phyloP scores from a whole-genome alignment of 768 basidiomycete species.

The Boletus speciosus region DNA sequence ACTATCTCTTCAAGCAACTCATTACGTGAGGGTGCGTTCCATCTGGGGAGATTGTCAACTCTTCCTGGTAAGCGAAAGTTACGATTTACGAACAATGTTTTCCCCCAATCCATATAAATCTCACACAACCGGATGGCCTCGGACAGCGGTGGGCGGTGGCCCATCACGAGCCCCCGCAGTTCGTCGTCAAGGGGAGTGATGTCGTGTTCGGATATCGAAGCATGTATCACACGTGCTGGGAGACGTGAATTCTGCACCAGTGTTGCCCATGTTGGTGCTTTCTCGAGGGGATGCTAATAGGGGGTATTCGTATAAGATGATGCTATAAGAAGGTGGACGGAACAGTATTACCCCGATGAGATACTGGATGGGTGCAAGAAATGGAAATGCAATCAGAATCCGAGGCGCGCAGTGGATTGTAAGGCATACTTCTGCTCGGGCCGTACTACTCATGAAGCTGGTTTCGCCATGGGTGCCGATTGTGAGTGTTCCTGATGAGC shows the following conservation, averaged over 20 bases:
- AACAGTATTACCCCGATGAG: constrained; percentile 47
- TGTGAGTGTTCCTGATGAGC: constrained; percentile 50
- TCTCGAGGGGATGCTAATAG: constrained; percentile 26
- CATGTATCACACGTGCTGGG: constrained; percentile 39
- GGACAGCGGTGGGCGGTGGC: constrained; percentile 50
- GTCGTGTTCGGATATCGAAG: constrained; percentile 34
- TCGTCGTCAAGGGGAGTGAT: constrained; percentile 31
- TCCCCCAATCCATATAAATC: constrained; percentile 60
- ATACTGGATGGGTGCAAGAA: constrained; percentile 36
- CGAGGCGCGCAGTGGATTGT: neutral
- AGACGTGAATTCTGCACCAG: constrained; percentile 34
- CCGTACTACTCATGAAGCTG: constrained; percentile 60
- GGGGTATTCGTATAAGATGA: neutral
- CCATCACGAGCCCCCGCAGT: constrained; percentile 43
- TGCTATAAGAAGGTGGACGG: neutral
- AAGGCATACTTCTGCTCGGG: constrained; percentile 59
- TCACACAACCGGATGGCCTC: constrained; percentile 62
- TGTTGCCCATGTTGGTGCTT: constrained; percentile 11
- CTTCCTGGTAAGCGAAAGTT: neutral
- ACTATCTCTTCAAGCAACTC: constrained; percentile 59
- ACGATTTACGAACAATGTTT: constrained; percentile 46
- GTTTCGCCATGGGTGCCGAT: constrained; percentile 54
- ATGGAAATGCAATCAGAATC: neutral
- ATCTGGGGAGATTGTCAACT: constrained; percentile 34
- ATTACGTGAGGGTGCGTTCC: constrained; percentile 48